Percentiles rank a stretch among this genome's conserved stretches.
Conservation (phyloP, 495 filamentous ascomycete genomes). For the Penicillium longicatenatum region DNA sequence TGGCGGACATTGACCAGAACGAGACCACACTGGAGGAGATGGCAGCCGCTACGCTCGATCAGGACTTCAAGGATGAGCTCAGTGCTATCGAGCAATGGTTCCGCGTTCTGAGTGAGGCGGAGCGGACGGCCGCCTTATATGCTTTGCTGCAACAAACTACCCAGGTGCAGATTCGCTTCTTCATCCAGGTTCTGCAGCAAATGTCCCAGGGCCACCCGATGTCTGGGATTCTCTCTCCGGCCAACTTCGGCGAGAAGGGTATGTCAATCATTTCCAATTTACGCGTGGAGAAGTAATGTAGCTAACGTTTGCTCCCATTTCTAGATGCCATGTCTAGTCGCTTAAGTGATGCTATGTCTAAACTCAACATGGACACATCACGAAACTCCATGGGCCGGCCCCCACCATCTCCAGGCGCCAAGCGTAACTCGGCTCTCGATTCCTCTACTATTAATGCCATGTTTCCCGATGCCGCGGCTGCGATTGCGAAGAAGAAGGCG, state of each 20-base stretch:
- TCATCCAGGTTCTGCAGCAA: constrained; percentile 97
- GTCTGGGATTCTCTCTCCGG: constrained; percentile 92
- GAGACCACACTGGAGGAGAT: constrained; percentile 98
- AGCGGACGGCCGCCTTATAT: constrained; percentile 93
- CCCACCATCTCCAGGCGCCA: constrained; percentile 74
- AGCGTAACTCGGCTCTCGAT: constrained; percentile 91
- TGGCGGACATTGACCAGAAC: constrained; percentile 97
- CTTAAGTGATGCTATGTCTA: constrained; percentile 96
- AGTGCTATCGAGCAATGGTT: constrained; percentile 99
- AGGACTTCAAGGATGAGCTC: constrained; percentile 99
- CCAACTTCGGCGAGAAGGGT: constrained; percentile 96
- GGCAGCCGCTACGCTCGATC: constrained; percentile 95
- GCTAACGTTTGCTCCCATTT: constrained; percentile 14
- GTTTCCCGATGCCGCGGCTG: constrained; percentile 97
- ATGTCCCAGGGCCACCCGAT: constrained; percentile 98
- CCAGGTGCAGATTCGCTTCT: constrained; percentile 98
- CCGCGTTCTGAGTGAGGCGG: constrained; percentile 92
- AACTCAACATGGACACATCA: constrained; percentile 81
- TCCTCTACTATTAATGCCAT: constrained; percentile 95
- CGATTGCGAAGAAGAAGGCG: constrained; percentile 95
- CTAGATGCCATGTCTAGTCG: constrained; percentile 96
- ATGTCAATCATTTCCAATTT: constrained; percentile 20
- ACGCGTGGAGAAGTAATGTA: neutral
- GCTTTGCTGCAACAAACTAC: constrained; percentile 96
- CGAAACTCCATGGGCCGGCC: constrained; percentile 83